Evolutionary conservation across 148 eudicot species (phyloP), one percentile per base, ranked within the genome.

Genomic region (Amaranthus cruentus): DNA sequence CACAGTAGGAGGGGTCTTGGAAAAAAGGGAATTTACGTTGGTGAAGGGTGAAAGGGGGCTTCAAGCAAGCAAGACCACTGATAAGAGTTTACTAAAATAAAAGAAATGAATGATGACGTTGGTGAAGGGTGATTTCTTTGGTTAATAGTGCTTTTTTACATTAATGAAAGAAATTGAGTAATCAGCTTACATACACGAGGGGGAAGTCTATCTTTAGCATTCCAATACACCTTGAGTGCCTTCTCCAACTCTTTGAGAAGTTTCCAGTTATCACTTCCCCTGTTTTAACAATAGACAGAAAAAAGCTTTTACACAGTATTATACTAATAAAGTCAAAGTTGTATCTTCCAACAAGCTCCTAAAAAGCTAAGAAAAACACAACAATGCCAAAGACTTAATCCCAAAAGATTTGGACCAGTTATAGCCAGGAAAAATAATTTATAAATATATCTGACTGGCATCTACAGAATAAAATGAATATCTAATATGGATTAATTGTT

Each of bases 231-330:
- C 80, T 82, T 80, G 63, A 87, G 83, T 11, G 98, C 98, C 75
- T 91, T 91, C 82, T 94, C 98, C 64, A 91, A 80, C 87, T 94
- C 98, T 84, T 94, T 91, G 62, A 94, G 81, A 78, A 83, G 78
- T 79, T 85, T 94, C 98, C 98, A 94, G 87, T 94, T 94, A 78
- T 88, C 85, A 73, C 86, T 75, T 72, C 93, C 90, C 85, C 97
- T 92, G 81, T 55, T 49, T 70, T 61, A 74, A 62, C 62, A 73
- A 69, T 10, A 73, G 9, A 58, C 11, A 63, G 54, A 9, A 13
- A 12, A 28, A 18, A 67, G 12, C 52, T 69, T 15, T 51, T 11
- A 76, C 12, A 28, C 6, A 6, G 4, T 51, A 43, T 61, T 53
- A 8, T 46, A 53, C 65, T 28, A 62, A 53, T 6, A 13, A 4